phyloP scores from a whole-genome alignment of 1,139 yeast genomes.

The Wickerhamiella infanticola region DNA sequence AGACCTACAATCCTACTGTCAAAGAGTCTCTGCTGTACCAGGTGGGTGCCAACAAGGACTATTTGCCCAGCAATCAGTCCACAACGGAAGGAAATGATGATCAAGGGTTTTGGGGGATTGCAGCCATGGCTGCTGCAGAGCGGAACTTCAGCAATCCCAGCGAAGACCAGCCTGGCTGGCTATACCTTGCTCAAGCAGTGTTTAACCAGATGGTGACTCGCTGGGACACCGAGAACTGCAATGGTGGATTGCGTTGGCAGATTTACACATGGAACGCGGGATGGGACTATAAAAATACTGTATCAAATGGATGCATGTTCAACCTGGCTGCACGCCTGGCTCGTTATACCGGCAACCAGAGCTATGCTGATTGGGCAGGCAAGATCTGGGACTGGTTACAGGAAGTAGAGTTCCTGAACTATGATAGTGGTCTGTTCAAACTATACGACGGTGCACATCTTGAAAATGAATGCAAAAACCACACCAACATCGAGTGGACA shows the following conservation, averaged over 20 bases:
- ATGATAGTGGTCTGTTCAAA: slow-evolving; percentile 18
- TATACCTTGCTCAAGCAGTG: slow-evolving; percentile 57
- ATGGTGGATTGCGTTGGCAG: slow-evolving; percentile 94
- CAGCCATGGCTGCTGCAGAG: slow-evolving; percentile 84
- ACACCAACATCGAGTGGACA: slow-evolving; percentile 60
- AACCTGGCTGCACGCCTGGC: slow-evolving; percentile 78
- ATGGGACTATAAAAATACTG: slow-evolving; percentile 80
- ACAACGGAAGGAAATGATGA: slow-evolving; percentile 98
- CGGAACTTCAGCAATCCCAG: slow-evolving; percentile 69
- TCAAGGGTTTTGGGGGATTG: slow-evolving; percentile 93
- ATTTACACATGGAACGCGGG: slow-evolving; percentile 91
- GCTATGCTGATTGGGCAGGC: slow-evolving; percentile 71
- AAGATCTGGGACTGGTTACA: slow-evolving; percentile 71
- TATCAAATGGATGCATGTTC: slow-evolving; percentile 82
- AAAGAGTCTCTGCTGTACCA: slow-evolving; percentile 56
- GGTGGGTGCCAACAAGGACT: slow-evolving; percentile 60
- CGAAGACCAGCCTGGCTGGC: slow-evolving; percentile 47
- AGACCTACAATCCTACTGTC: slow-evolving; percentile 45
- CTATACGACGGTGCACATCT: slow-evolving; percentile 63
- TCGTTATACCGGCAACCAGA: slow-evolving; percentile 53
- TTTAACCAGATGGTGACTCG: slow-evolving; percentile 80
- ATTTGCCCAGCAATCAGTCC: slow-evolving; percentile 77
- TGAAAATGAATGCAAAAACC: slow-evolving; percentile 43
- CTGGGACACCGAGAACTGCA: slow-evolving; percentile 65
- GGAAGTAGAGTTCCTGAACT: slow-evolving; percentile 40